Evolutionary conservation across 2,329 filamentous ascomycete species (phyloP).

Genomic region (Penicillium sp.): DNA sequence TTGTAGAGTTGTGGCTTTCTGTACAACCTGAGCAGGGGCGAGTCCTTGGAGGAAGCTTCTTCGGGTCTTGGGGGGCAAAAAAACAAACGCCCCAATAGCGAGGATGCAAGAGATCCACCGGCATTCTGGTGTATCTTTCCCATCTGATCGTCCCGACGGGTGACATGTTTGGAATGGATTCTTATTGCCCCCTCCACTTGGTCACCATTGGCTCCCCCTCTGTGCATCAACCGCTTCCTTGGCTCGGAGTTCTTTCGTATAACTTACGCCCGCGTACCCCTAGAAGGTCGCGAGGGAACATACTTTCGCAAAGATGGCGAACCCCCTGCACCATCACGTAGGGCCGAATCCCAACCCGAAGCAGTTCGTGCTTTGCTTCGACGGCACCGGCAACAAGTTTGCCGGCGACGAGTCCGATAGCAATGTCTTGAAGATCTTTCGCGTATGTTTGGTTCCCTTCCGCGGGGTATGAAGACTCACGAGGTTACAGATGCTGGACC

Average conservation of each 20-base stretch:
- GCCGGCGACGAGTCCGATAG: constrained; percentile 45
- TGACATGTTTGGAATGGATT: constrained; percentile 8
- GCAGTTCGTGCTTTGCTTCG: constrained; percentile 44
- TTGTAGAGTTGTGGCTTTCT: background rate
- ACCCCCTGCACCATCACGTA: constrained; percentile 14
- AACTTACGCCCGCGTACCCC: constrained; percentile 8
- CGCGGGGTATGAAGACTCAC: background rate
- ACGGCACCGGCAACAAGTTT: constrained; percentile 48
- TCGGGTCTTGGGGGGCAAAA: background rate
- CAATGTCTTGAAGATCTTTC: constrained; percentile 49
- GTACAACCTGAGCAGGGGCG: constrained; percentile 2
- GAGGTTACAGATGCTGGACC: constrained; percentile 38
- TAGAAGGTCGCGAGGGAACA: background rate
- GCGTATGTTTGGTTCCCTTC: constrained; percentile 29
- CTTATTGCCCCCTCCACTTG: constrained; percentile 9
- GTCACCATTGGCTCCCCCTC: background rate
- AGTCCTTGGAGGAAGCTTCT: background rate
- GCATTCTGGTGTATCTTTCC: constrained; percentile 19
- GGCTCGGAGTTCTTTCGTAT: constrained; percentile 6
- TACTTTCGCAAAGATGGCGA: constrained; percentile 14
- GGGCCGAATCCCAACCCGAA: constrained; percentile 26
- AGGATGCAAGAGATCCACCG: constrained; percentile 9
- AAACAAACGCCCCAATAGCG: background rate
- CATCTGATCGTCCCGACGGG: constrained; percentile 15
- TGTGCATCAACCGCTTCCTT: background rate